These are phyloP conservation scores for Lachancea sp. DNA, from an alignment of 805 yeast genomes.

Conservation along the genomic window DNA sequence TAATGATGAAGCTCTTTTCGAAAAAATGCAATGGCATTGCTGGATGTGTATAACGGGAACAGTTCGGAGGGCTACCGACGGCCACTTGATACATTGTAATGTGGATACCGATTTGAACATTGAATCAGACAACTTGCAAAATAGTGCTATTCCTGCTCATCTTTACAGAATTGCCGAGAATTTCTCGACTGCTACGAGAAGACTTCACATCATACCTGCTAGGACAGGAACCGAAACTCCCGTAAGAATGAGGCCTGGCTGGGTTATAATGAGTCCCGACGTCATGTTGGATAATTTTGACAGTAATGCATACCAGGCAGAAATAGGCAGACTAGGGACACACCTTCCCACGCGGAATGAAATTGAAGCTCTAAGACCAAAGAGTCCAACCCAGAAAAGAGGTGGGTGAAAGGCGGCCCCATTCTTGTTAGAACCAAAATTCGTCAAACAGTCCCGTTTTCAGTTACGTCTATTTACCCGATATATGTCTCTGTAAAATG, in stretches of 20 bases:
- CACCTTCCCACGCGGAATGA: constrained; percentile 65
- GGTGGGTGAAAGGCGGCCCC: background rate
- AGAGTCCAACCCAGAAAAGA: constrained; percentile 51
- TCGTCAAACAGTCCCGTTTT: background rate
- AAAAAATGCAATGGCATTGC: constrained; percentile 88
- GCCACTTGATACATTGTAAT: constrained; percentile 83
- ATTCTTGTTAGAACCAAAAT: background rate
- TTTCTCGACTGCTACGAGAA: constrained; percentile 72
- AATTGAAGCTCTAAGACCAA: constrained; percentile 77
- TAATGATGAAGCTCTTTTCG: constrained; percentile 46
- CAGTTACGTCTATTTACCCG: background rate
- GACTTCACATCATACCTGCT: constrained; percentile 80
- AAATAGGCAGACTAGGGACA: constrained; percentile 40
- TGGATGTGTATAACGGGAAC: constrained; percentile 98
- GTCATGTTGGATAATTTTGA: constrained; percentile 65
- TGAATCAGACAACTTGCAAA: constrained; percentile 41
- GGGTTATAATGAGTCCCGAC: constrained; percentile 89
- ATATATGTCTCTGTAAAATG: background rate
- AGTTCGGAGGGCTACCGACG: constrained; percentile 76
- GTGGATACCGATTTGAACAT: constrained; percentile 82
- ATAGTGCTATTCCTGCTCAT: constrained; percentile 60
- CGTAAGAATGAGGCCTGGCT: constrained; percentile 68
- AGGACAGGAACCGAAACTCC: constrained; percentile 59
- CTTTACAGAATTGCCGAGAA: constrained; percentile 82
- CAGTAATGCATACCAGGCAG: constrained; percentile 39